Evolutionary conservation across 495 filamentous ascomycete species (phyloP).

Genomic region (Trichodelitschia bisporula): DNA sequence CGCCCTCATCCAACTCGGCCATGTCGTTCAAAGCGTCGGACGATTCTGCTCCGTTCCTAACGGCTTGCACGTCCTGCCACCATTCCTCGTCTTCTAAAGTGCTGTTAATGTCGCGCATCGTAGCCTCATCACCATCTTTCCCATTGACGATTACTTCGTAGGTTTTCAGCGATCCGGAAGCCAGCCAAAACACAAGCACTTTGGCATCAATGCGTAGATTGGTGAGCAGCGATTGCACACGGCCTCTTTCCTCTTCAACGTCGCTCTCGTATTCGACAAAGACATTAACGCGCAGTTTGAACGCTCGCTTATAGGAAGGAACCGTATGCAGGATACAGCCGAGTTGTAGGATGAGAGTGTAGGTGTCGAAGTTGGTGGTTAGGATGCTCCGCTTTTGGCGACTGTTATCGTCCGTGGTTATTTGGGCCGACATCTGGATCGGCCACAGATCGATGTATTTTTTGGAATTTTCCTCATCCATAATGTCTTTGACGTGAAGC

Average conservation of each 20-base stretch:
- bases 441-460: constrained; percentile 79
- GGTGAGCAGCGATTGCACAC: constrained; percentile 51
- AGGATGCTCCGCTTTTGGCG: constrained; percentile 38
- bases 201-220: constrained; percentile 64
- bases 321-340: constrained; percentile 70
- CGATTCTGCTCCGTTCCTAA: too few species aligned
- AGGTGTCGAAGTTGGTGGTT: constrained; percentile 83
- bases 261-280: constrained; percentile 82
- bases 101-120: constrained; percentile 27
- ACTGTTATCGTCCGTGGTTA: constrained; percentile 22
- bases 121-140: constrained; percentile 18
- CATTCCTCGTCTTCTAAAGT: constrained; percentile 46
- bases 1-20: constrained; percentile 19
- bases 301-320: constrained; percentile 56
- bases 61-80: constrained; percentile 51
- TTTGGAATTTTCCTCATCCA: constrained; percentile 24
- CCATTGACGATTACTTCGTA: constrained; percentile 68
- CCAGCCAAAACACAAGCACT: constrained; percentile 60
- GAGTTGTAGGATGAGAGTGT: constrained; percentile 67
- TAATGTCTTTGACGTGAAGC: not conserved
- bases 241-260: constrained; percentile 48
- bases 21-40: constrained; percentile 12
- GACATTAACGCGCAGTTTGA: constrained; percentile 49
- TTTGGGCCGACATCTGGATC: constrained; percentile 61
- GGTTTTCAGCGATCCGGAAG: constrained; percentile 40